phyloP scores from a whole-genome alignment of 2,329 filamentous ascomycete species.

The Cladophialophora chaetospira region DNA sequence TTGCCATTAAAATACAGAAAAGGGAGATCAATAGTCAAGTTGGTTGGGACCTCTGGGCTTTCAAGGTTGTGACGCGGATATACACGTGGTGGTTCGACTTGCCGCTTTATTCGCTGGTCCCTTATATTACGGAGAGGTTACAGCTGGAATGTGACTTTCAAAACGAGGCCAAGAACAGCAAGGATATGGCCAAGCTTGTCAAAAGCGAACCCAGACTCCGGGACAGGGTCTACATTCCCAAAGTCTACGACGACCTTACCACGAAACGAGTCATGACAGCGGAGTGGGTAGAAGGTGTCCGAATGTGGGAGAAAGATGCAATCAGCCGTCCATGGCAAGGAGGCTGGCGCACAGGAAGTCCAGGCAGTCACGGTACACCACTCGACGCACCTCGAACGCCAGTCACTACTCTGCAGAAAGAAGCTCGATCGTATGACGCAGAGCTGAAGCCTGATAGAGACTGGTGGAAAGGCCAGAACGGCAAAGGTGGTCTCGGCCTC shows the following conservation, averaged over 20 bases:
- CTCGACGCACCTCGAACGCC: slow-evolving; percentile 53
- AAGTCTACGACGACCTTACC: slow-evolving; percentile 78
- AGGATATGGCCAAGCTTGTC: slow-evolving; percentile 78
- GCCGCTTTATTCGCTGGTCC: slow-evolving; percentile 87
- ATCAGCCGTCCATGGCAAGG: slow-evolving; percentile 78
- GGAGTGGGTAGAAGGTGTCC: slow-evolving; percentile 95
- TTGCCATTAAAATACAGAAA: slow-evolving; percentile 97
- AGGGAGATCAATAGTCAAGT: slow-evolving; percentile 89
- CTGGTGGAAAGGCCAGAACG: slow-evolving; percentile 72
- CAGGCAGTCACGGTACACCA: slow-evolving; percentile 70
- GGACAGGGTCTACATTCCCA: slow-evolving; percentile 83
- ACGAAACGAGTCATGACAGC: slow-evolving; percentile 85
- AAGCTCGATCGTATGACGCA: slow-evolving; percentile 55
- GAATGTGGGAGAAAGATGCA: slow-evolving; percentile 86
- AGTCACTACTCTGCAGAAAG: slow-evolving; percentile 38
- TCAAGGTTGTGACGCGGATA: slow-evolving; percentile 79
- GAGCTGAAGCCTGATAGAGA: slow-evolving; percentile 77
- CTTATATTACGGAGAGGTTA: slow-evolving; percentile 89
- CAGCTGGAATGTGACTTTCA: slow-evolving; percentile 92
- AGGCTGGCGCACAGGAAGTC: slow-evolving; percentile 72
- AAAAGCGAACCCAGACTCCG: slow-evolving; percentile 73
- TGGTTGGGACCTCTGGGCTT: slow-evolving; percentile 92
- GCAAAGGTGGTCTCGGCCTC: slow-evolving; percentile 80
- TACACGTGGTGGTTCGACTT: slow-evolving; percentile 90
- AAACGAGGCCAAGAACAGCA: slow-evolving; percentile 86